These are phyloP conservation scores for Sanghuangporus sanghuang DNA, from an alignment of 1,284 basidiomycete species.

Conservation along the genomic window DNA sequence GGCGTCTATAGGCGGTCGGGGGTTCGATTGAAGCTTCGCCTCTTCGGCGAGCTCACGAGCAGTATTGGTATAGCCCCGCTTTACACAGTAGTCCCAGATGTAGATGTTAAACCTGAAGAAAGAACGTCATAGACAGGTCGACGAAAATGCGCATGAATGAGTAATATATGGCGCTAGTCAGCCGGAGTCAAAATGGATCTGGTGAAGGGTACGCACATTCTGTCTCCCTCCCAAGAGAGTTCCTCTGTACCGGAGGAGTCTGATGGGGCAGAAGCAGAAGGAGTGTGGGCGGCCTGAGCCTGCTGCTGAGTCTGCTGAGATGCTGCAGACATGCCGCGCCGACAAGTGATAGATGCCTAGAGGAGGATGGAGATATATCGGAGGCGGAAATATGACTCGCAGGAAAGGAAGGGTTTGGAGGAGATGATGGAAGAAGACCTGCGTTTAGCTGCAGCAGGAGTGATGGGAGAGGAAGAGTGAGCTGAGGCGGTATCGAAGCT, in stretches of 20 bases:
- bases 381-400: background rate
- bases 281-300: conserved; percentile 4
- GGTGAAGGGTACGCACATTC: conserved; percentile 35
- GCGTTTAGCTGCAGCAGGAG: conserved; percentile 3
- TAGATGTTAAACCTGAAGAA: conserved; percentile 75
- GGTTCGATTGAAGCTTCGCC: conserved; percentile 54
- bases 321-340: conserved; percentile 11
- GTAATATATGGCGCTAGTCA: conserved; percentile 5
- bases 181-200: background rate
- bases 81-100: conserved; percentile 76
- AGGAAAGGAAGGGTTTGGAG: background rate
- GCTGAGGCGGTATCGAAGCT: conserved; percentile 7
- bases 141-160: conserved; percentile 1
- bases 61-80: conserved; percentile 69
- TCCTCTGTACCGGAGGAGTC: conserved; percentile 1
- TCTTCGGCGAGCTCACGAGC: conserved; percentile 58
- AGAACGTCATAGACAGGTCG: background rate
- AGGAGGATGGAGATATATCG: background rate
- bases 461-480: conserved; percentile 13
- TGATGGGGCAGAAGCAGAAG: background rate
- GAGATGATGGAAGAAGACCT: background rate
- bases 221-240: conserved; percentile 48
- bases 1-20: conserved; percentile 71
- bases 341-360: background rate
- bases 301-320: conserved; percentile 5